Percentiles rank a stretch among this genome's conserved stretches.
Conservation (phyloP, 106 monocot species). For the Dioscorea dumetorum region DNA sequence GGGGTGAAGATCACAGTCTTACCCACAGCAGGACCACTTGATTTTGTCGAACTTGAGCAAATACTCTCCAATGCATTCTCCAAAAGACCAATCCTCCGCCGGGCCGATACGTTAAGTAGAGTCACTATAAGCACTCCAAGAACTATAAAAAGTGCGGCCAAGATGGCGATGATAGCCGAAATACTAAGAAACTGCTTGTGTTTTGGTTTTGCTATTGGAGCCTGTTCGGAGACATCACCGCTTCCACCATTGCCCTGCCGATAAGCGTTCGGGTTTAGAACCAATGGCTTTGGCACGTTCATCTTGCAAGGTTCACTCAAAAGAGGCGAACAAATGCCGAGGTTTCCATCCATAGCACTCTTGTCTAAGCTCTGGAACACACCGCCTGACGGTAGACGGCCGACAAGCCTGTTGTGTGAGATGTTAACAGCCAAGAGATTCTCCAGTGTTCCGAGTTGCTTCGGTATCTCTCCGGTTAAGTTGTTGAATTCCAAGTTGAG, state of each 20-base stretch:
- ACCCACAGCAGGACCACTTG: constrained; percentile 45
- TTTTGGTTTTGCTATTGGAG: background rate
- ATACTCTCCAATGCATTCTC: constrained; percentile 69
- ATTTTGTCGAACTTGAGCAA: constrained; percentile 53
- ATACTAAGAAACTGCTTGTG: constrained; percentile 43
- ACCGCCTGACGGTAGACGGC: constrained; percentile 61
- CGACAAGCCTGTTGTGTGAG: constrained; percentile 79
- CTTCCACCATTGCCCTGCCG: constrained; percentile 13
- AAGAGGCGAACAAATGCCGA: constrained; percentile 66
- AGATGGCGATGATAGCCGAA: constrained; percentile 54
- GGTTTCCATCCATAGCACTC: constrained; percentile 52
- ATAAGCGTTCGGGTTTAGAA: constrained; percentile 67
- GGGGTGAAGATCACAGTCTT: constrained; percentile 60
- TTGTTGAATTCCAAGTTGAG: constrained; percentile 78
- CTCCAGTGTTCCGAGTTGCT: constrained; percentile 47
- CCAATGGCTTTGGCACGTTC: constrained; percentile 67
- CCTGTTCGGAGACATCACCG: background rate
- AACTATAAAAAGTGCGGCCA: constrained; percentile 38
- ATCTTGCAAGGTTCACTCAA: constrained; percentile 57
- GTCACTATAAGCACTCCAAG: constrained; percentile 43
- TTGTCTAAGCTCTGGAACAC: constrained; percentile 59
- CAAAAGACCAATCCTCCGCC: constrained; percentile 23
- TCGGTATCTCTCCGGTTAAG: constrained; percentile 77
- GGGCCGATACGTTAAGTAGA: constrained; percentile 48
- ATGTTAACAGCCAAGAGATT: constrained; percentile 67